phyloP scores from a whole-genome alignment of 2,329 filamentous ascomycete species.

The Penicillium sp. region DNA sequence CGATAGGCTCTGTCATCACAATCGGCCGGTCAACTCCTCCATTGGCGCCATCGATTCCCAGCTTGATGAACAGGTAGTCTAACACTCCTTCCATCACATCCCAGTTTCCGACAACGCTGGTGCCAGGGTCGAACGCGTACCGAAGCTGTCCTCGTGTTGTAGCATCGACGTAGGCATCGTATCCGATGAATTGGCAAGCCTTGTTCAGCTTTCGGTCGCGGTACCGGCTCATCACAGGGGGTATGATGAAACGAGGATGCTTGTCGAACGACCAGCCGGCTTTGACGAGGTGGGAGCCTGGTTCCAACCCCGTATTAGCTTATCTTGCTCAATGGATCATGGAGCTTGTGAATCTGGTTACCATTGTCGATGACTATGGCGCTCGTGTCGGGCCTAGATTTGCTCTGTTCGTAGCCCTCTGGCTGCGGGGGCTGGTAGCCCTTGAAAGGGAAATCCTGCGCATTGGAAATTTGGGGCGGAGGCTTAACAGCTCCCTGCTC shows the following conservation, averaged over 20 bases:
- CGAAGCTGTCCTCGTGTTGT: conserved; percentile 89
- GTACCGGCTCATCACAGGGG: conserved; percentile 93
- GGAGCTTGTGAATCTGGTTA: conserved; percentile 42
- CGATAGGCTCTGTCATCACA: conserved; percentile 94
- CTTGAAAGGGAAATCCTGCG: conserved; percentile 65
- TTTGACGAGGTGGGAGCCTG: conserved; percentile 85
- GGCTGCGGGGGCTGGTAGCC: conserved; percentile 62
- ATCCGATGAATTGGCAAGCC: conserved; percentile 89
- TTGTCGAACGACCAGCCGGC: conserved; percentile 95
- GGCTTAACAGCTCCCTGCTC: conserved; percentile 59
- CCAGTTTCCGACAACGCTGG: conserved; percentile 94
- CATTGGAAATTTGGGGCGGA: conserved; percentile 58
- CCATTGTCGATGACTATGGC: conserved; percentile 99
- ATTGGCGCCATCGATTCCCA: conserved; percentile 77
- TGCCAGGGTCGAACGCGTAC: conserved; percentile 87
- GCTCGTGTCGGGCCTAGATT: conserved; percentile 61
- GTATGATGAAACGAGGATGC: conserved; percentile 76
- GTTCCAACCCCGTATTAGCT: conserved; percentile 3
- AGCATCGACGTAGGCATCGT: conserved; percentile 92
- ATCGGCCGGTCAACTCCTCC: conserved; percentile 83
- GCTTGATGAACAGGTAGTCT: conserved; percentile 92
- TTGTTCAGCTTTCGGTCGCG: conserved; percentile 91
- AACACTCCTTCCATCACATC: conserved; percentile 94
- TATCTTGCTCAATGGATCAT: too few species aligned
- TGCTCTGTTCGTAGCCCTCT: conserved; percentile 74